These are phyloP conservation scores for Antrodiella citrinella DNA, from an alignment of 768 basidiomycete species.

Conservation along the genomic window DNA sequence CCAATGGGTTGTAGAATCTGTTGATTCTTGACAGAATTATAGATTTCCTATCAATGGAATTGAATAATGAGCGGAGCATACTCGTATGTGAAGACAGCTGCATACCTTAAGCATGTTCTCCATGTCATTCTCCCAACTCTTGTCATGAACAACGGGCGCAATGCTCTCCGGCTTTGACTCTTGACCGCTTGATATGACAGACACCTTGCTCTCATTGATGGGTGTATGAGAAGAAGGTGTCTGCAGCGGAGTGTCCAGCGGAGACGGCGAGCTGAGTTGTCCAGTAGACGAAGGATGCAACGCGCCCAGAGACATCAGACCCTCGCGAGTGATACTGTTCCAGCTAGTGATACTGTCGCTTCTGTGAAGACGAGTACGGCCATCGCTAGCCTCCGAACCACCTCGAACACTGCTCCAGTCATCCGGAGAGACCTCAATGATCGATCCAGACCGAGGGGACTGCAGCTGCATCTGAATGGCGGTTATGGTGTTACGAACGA, in stretches of 20 bases:
- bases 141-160: conserved; percentile 41
- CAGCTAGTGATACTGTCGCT: conserved; percentile 83
- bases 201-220: conserved; percentile 55
- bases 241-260: not conserved
- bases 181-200: conserved; percentile 42
- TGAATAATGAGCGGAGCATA: too few species aligned
- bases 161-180: conserved; percentile 29
- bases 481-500: conserved; percentile 84
- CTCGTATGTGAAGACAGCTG: not conserved
- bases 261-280: conserved; percentile 17
- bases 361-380: conserved; percentile 49
- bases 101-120: conserved; percentile 77
- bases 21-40: conserved; percentile 81
- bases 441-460: conserved; percentile 35
- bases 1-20: conserved; percentile 81
- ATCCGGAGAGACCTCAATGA: conserved; percentile 57
- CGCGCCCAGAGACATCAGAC: conserved; percentile 30
- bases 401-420: conserved; percentile 56
- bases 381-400: conserved; percentile 52
- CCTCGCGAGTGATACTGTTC: conserved; percentile 68
- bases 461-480: conserved; percentile 78
- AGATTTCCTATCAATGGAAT: conserved; percentile 71
- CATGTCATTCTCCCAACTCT: conserved; percentile 81
- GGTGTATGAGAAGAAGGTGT: conserved; percentile 19
- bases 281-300: conserved; percentile 17